These are phyloP conservation scores for Xylaria venustula DNA, from an alignment of 495 filamentous ascomycete species.

Conservation along the genomic window DNA sequence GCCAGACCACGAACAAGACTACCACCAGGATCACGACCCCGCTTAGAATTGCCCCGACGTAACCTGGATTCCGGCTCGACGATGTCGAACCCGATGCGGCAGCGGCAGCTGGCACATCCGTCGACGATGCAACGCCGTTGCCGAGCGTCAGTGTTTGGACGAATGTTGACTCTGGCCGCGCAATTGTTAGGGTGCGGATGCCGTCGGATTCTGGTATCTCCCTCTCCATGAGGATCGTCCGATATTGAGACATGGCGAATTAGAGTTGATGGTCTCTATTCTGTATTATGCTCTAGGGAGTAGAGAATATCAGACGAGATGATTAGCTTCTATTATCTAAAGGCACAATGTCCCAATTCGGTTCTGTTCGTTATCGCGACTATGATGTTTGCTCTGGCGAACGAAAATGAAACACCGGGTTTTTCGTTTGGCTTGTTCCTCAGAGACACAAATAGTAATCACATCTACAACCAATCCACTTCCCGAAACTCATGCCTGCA, in stretches of 20 bases:
- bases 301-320: background rate
- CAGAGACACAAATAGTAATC: background rate
- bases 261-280: background rate
- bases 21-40: constrained; percentile 10
- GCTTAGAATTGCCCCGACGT: constrained; percentile 19
- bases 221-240: background rate
- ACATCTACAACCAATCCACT: background rate
- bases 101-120: background rate
- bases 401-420: background rate
- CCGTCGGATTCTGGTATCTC: background rate
- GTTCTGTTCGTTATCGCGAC: background rate
- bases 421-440: background rate
- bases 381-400: background rate
- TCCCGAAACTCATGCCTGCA: background rate
- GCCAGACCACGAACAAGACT: constrained; percentile 13
- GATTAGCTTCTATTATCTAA: background rate
- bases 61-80: constrained; percentile 1
- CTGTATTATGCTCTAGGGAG: background rate
- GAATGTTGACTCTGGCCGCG: background rate
- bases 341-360: background rate
- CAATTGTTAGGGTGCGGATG: constrained; percentile 13
- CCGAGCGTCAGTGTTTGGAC: constrained; percentile 12
- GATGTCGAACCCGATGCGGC: background rate
- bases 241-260: background rate
- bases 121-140: background rate